These are phyloP conservation scores for Solanum dulcamara DNA, from an alignment of 257 asterid genomes.

Conservation along the genomic window DNA sequence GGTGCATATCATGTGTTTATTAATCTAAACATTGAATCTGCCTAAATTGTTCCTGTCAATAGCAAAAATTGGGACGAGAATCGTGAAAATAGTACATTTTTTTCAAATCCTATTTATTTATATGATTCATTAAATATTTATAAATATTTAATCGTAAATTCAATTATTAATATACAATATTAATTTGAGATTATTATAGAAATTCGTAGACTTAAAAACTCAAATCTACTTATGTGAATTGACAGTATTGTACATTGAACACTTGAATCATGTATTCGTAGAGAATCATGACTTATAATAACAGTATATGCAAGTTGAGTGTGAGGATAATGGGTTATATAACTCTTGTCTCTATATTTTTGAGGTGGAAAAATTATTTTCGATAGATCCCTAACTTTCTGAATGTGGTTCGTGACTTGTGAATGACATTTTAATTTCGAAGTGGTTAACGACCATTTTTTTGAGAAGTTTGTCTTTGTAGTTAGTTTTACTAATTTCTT, in stretches of 20 bases:
- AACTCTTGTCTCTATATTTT: no score
- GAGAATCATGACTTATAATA: not conserved
- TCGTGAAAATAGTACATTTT: no score
- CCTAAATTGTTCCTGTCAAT: not conserved
- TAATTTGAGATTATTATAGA: no score
- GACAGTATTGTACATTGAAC: not conserved
- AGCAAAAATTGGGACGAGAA: not conserved
- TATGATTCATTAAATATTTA: no score
- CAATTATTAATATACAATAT: no score
- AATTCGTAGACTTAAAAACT: no score
- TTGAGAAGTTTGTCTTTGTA: not conserved
- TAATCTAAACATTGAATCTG: not conserved
- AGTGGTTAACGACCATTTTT: not conserved
- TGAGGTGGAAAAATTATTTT: not conserved
- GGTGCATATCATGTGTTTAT: not conserved
- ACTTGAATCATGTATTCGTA: no score
- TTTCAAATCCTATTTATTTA: no score
- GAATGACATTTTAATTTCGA: not conserved
- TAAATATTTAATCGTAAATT: no score
- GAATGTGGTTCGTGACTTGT: not conserved
- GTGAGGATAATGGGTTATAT: not conserved
- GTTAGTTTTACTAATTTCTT: not conserved
- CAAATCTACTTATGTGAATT: no score
- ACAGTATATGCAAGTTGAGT: not conserved
- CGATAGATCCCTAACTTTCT: no score